phyloP scores from a whole-genome alignment of 768 basidiomycete species.

The Phaeotremella fagi region DNA sequence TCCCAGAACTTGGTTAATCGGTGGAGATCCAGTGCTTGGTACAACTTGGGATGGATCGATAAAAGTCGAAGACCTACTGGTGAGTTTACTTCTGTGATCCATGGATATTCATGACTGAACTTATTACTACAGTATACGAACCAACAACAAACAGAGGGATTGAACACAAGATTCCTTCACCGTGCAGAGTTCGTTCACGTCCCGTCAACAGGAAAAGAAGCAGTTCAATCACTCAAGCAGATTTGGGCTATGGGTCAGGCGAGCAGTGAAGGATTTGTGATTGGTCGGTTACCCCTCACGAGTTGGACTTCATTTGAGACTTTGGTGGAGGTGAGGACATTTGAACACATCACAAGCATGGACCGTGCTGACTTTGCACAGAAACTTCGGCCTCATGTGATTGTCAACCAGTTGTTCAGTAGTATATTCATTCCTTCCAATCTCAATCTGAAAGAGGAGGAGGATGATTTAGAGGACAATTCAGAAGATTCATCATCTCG shows the following conservation, averaged over 20 bases:
- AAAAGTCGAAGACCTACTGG: constrained; percentile 29
- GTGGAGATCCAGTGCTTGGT: background rate
- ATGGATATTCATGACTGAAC: background rate
- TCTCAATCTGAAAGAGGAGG: background rate
- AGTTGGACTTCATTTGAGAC: constrained; percentile 3
- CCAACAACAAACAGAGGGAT: background rate
- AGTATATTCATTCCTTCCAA: constrained; percentile 7
- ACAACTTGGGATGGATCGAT: constrained; percentile 8
- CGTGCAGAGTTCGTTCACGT: constrained; percentile 22
- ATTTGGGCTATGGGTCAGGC: constrained; percentile 30
- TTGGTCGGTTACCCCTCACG: constrained; percentile 21
- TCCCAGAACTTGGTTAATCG: background rate
- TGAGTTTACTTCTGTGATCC: background rate
- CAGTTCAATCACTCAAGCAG: constrained; percentile 24
- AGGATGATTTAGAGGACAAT: background rate
- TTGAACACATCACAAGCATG: no score
- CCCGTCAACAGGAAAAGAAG: no score
- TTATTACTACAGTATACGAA: background rate
- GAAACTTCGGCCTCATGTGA: constrained; percentile 13
- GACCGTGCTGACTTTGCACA: background rate
- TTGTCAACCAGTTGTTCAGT: constrained; percentile 23
- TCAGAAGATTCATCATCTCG: background rate
- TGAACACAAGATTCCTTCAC: constrained; percentile 20
- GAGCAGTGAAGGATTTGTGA: constrained; percentile 24
- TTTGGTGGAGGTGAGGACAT: no score